Base-by-base conservation (phyloP, 441 rosid genomes). In the Brassica hybrid region DNA sequence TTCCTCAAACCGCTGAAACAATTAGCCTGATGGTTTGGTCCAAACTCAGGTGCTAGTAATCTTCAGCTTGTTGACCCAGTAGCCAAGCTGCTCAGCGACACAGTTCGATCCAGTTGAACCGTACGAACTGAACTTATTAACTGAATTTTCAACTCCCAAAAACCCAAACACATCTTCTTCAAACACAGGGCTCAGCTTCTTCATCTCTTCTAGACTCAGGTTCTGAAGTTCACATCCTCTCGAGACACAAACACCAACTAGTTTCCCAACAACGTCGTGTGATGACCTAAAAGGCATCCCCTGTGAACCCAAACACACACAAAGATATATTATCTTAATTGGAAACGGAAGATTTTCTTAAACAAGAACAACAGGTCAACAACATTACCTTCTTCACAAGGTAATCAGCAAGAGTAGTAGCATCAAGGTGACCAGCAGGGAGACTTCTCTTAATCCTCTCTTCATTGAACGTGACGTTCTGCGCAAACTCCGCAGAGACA, bases 391-490 rank as follows among this genome's bases (percentile, higher is more conserved):
- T 96, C 69, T 87, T 87, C 41, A 96, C 98, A 12, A 96, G 97
- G 86, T 93, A 96, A 84, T 96, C 99, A 0, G 98, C 99, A 3
- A 96, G 95, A 41, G 98, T 93, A 43, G 99, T 93, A 27, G 99
- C 97, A 76, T 96, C 98, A 61, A 95, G 97, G 80, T 89, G 86
- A 73, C 98, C 99, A 1, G 97, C 93, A 0, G 97, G 98, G 68
- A 96, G 85, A 73, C 92, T 86, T 85, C 83, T 89, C 67, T 77
- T 85, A 76, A 96, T 88, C 78, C 88, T 90, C 30, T 84, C 86
- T 70, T 56, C 21, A 61, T 93, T 93, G 78, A 89, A 92, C 13
- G 90, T 85, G 32, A 93, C 89, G 76, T 96, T 96, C 59, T 86
- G 90, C 8, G 99, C 96, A 80, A 95, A 96, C 79, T 96, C 98